These are phyloP conservation scores for Cordyceps javanica DNA, from an alignment of 2,329 filamentous ascomycete genomes.

Conservation along the genomic window DNA sequence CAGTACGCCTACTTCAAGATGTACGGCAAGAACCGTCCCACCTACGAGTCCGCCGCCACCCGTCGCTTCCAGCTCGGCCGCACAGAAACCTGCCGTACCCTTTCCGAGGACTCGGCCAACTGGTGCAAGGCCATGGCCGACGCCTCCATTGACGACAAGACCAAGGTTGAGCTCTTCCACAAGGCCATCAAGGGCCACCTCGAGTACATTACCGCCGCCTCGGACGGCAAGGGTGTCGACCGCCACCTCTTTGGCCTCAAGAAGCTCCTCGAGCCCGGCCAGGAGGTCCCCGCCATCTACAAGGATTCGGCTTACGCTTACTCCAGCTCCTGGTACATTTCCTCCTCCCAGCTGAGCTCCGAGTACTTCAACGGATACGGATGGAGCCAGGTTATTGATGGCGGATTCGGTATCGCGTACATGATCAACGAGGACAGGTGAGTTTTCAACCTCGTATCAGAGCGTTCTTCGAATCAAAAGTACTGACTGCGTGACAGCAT, in stretches of 20 bases:
- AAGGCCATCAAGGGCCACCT: conserved; percentile 76
- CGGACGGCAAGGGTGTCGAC: conserved; percentile 90
- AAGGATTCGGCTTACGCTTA: conserved; percentile 81
- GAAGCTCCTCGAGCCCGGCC: conserved; percentile 74
- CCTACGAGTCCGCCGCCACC: conserved; percentile 93
- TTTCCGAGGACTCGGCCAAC: conserved; percentile 84
- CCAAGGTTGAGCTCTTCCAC: conserved; percentile 70
- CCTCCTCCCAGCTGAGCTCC: conserved; percentile 80
- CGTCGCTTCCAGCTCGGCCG: conserved; percentile 94
- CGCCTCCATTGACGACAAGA: conserved; percentile 53
- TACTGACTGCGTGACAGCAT: conserved; percentile 48
- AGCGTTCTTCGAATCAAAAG: background rate
- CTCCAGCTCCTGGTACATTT: conserved; percentile 83
- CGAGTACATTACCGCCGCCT: conserved; percentile 85
- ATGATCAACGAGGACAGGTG: conserved; percentile 99
- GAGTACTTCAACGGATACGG: conserved; percentile 99
- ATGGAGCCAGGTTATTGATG: conserved; percentile 96
- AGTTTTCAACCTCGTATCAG: conserved; percentile 21
- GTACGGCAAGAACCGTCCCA: conserved; percentile 96
- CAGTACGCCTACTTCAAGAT: conserved; percentile 98
- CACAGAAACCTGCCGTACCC: conserved; percentile 89
- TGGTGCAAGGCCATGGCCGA: conserved; percentile 88
- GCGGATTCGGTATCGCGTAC: conserved; percentile 94
- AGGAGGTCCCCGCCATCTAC: conserved; percentile 78
- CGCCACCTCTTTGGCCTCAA: conserved; percentile 96